Evolutionary conservation across 2,329 filamentous ascomycete species (phyloP), one percentile per base, ranked within the genome.

Genomic region (Coniochaeta sp.): DNA sequence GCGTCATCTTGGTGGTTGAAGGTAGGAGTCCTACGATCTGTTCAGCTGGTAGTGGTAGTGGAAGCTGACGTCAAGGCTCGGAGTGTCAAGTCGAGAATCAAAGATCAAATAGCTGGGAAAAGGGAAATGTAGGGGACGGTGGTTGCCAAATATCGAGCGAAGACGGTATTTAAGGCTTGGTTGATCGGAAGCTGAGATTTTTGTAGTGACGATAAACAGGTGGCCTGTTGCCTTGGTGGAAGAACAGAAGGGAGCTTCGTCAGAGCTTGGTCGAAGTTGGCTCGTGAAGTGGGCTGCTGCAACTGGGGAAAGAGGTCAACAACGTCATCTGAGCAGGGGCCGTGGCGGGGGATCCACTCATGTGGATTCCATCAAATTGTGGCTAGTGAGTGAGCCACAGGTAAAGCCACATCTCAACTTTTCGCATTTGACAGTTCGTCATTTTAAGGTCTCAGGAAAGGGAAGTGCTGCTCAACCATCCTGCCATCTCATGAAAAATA

Each of bases 1-100:
- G 81, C 73, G 81, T 83, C 81, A 83, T 83, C 59, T 70, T 81
- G 74, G 70, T 68, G 60, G 55, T n/a, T 56, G 32, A 55, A 52
- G 42, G 32, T 42, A 30, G 32, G 28, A 24, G 12, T 8, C 4
- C 54, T 56, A 38, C 19, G n/a, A 14, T 56, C n/a, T 38, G 57
- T 30, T 52, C 17, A 58, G 38, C 26, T 22, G 8, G 44, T n/a
- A 36, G 54, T 22, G 8, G 44, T n/a, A 36, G 54, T 40, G 4
- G 38, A 40, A 19, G 54, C 36, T 22, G 54, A 9, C 7, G 54
- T 16, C 19, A 24, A 38, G 17, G 22, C 30, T 56, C 34, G 30
- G 12, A 55, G 54, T 19, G 54, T 56, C 34, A 32, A 56, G 22
- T 19, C n/a, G 28, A 26, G 17, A 38, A 28, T 56, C 47, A 52